Base-by-base conservation (phyloP, 2,329 filamentous ascomycete genomes). In the Ophiognomonia clavigignenti-juglandacearum region DNA sequence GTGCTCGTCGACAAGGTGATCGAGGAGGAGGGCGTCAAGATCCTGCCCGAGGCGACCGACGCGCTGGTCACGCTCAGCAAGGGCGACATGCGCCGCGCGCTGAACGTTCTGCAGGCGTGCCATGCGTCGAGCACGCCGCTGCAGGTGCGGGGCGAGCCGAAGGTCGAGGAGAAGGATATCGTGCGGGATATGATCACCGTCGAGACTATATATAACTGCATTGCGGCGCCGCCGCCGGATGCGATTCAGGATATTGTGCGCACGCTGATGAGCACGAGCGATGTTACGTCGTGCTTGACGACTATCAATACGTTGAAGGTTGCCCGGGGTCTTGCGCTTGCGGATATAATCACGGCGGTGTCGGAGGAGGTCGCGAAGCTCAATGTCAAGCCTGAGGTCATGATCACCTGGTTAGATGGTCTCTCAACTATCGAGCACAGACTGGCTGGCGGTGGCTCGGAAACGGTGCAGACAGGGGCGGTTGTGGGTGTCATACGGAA, bases 21-120 rank as follows among this genome's bases (percentile, higher is more conserved):
- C 39, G 80, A 85, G 50, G 87, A 95, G 58, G 93, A 98, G 68
- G 72, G 79, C 32, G 85, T 98, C 53, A 85, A 86, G 57, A 96
- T 98, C 57, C 81, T 83, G 42, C 73, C 79, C 1, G 87, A 90
- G 37, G 93, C 93, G 0, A 81, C 85, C 2, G 86, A 93, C 55
- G 86, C 88, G 43, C 74, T 98, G 22, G 88, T 98, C 14, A 83
- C 75, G 53, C 73, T 98, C 50, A 95, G 89, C 65, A 95, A 92
- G 64, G 93, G 93, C 43, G 93, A 98, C 62, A 98, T 98, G 93
- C 80, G 93, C 61, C 75, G 93, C 54, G 91, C 93, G 0, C 67
- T 98, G 56, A 98, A 98, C 60, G 93, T 98, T 9, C 74, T 98
- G 23, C 93, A 98, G 69, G 93, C 93, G 8, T 98, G 93, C 56